phyloP scores from a whole-genome alignment of 768 basidiomycete species.

The Boletus sp. region DNA sequence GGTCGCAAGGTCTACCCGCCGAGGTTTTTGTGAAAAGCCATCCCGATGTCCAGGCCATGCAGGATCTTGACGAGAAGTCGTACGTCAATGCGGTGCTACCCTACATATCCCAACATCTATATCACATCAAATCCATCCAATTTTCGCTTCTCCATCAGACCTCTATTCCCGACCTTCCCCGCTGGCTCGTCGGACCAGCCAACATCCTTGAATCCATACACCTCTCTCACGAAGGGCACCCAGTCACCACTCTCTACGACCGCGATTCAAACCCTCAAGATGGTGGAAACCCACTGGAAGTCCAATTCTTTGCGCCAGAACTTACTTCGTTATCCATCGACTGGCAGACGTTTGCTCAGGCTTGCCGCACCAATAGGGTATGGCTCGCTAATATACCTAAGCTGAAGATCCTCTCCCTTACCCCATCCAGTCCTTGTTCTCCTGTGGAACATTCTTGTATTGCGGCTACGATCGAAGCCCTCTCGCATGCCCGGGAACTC shows the following conservation, averaged over 20 bases:
- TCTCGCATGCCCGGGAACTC: neutral
- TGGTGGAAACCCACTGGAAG: neutral
- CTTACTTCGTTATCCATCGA: neutral
- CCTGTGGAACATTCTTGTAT: neutral
- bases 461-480: neutral
- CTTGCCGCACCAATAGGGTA: neutral
- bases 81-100: neutral
- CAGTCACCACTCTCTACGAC: neutral
- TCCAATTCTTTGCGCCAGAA: neutral
- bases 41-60: neutral
- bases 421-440: neutral
- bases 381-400: neutral
- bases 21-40: neutral
- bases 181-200: too few species aligned
- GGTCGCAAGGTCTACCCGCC: too few species aligned
- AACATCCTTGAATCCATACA: too few species aligned
- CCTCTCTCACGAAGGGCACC: neutral
- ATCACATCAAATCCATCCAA: too few species aligned
- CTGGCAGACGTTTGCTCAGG: neutral
- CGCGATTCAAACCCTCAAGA: neutral
- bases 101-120: too few species aligned
- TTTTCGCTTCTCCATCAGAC: too few species aligned
- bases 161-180: too few species aligned
- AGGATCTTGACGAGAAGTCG: neutral
- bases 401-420: neutral